Conservation (phyloP, 2,329 filamentous ascomycete species). For the Zasmidium angulare region DNA sequence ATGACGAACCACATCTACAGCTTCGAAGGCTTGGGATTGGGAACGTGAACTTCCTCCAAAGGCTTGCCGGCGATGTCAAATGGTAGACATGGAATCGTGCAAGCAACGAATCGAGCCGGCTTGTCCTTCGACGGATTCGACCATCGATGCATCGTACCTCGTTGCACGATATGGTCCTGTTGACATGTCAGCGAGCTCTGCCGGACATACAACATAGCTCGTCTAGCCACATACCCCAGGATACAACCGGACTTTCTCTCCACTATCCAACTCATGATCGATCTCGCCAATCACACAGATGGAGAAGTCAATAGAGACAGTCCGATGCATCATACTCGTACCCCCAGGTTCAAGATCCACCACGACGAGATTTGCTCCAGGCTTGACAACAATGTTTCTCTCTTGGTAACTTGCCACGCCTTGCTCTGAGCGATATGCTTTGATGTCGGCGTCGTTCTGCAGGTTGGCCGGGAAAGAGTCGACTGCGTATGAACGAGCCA, state of each 20-base stretch:
- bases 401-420: conserved; percentile 17
- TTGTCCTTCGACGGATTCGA: conserved; percentile 21
- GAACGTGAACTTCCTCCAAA: conserved; percentile 10
- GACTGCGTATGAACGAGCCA: conserved; percentile 21
- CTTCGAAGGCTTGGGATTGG: not conserved
- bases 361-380: conserved; percentile 21
- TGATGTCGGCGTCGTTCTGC: conserved; percentile 18
- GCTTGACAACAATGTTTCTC: conserved; percentile 18
- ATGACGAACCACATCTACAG: too few relatives aligned
- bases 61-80: conserved; percentile 22
- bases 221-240: conserved; percentile 13
- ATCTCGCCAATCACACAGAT: conserved; percentile 23
- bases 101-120: conserved; percentile 22
- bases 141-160: conserved; percentile 26
- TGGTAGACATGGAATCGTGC: conserved; percentile 20
- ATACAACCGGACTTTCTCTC: conserved; percentile 21
- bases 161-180: conserved; percentile 25
- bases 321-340: conserved; percentile 23
- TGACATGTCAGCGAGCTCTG: not conserved
- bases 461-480: conserved; percentile 21
- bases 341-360: conserved; percentile 24
- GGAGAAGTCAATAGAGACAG: conserved; percentile 23
- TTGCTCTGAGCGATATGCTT: conserved; percentile 18
- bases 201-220: not conserved
- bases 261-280: conserved; percentile 25